Evolutionary conservation across 768 basidiomycete genomes (phyloP).

Genomic region (Paxillus involutus): DNA sequence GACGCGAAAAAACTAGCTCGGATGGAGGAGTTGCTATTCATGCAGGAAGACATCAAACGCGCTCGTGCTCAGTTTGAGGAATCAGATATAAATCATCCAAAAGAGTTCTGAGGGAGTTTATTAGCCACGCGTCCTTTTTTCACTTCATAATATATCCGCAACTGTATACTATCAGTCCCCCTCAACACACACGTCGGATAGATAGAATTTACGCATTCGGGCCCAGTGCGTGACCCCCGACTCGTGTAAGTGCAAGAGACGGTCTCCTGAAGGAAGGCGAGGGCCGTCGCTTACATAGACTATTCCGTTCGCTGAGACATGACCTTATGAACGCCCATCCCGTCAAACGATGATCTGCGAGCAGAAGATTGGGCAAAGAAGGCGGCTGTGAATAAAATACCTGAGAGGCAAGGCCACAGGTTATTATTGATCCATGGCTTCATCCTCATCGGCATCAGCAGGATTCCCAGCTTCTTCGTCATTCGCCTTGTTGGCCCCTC

Average conservation of each 20-base stretch:
- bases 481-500: slow-evolving; percentile 14
- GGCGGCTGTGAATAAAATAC: neutral
- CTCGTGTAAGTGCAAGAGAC: neutral
- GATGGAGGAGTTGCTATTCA: slow-evolving; percentile 89
- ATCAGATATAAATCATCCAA: slow-evolving; percentile 46
- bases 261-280: neutral
- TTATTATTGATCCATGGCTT: slow-evolving; percentile 67
- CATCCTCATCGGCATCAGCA: slow-evolving; percentile 38
- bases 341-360: neutral
- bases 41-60: slow-evolving; percentile 92
- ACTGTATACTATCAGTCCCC: slow-evolving; percentile 5
- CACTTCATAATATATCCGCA: slow-evolving; percentile 1
- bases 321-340: neutral
- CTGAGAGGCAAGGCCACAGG: neutral
- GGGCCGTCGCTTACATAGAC: neutral
- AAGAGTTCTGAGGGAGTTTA: slow-evolving; percentile 38
- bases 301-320: neutral
- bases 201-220: neutral
- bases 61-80: slow-evolving; percentile 78
- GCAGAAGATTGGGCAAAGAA: neutral
- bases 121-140: neutral
- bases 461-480: slow-evolving; percentile 29
- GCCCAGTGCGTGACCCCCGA: neutral
- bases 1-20: slow-evolving; percentile 91
- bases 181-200: neutral